Percentiles rank a stretch among this genome's conserved stretches.
Evolutionary conservation across 2,329 filamentous ascomycete species (phyloP).

Genomic region (Aaosphaeria arxii): DNA sequence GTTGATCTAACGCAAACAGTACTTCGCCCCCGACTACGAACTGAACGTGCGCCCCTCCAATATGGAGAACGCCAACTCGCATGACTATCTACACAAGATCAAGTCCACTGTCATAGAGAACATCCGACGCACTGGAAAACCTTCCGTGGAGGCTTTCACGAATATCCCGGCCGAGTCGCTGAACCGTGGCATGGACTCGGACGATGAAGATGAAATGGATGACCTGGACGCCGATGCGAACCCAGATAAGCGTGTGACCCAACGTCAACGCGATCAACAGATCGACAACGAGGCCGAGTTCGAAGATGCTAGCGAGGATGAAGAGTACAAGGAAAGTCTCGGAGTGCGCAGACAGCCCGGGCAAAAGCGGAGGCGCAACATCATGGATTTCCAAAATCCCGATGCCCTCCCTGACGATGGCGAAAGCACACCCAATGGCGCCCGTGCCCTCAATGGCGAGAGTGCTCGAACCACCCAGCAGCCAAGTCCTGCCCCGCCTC

Average conservation of each 20-base stretch:
- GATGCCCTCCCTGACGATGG: conserved; percentile 38
- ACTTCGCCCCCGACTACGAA: conserved; percentile 68
- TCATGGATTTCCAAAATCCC: conserved; percentile 60
- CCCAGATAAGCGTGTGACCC: conserved; percentile 76
- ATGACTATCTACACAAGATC: conserved; percentile 67
- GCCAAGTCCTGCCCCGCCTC: conserved; percentile 16
- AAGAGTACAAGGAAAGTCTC: conserved; percentile 72
- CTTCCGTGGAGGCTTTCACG: conserved; percentile 47
- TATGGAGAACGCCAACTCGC: conserved; percentile 70
- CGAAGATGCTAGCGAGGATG: conserved; percentile 73
- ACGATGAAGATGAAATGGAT: conserved; percentile 61
- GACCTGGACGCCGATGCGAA: conserved; percentile 82
- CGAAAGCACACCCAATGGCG: conserved; percentile 11
- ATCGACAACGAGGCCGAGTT: conserved; percentile 76
- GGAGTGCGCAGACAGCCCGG: conserved; percentile 62
- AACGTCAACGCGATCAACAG: conserved; percentile 78
- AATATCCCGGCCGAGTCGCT: conserved; percentile 60
- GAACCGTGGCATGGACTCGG: conserved; percentile 59
- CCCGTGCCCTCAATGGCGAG: conserved; percentile 29
- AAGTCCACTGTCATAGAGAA: conserved; percentile 65
- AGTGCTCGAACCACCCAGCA: conserved; percentile 26
- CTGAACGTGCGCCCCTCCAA: conserved; percentile 67
- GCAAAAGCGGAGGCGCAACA: conserved; percentile 51
- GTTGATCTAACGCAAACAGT: conserved; percentile 42
- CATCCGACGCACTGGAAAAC: conserved; percentile 60